A percentile compares a stretch with the other conserved stretches of the same genome.
These are phyloP conservation scores for Priceomyces fermenticarens DNA, from an alignment of 805 yeast species.

Conservation along the genomic window DNA sequence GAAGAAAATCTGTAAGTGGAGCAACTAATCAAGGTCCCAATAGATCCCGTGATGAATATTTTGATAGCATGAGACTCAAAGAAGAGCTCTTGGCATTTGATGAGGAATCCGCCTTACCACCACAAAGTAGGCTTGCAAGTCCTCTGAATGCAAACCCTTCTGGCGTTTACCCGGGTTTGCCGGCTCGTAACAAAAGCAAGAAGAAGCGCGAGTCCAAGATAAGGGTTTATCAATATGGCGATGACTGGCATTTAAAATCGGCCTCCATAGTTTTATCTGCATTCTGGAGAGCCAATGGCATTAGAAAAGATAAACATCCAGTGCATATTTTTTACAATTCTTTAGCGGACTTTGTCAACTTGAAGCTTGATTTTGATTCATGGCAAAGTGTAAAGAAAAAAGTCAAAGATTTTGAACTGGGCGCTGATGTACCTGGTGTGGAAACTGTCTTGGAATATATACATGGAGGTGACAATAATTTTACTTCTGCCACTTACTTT, in stretches of 20 bases:
- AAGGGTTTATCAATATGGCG: slow-evolving; percentile 59
- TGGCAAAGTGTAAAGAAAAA: slow-evolving; percentile 59
- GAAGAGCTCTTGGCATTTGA: slow-evolving; percentile 11
- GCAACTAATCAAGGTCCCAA: not conserved
- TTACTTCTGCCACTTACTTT: slow-evolving; percentile 39
- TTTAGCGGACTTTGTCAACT: slow-evolving; percentile 74
- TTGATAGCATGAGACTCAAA: slow-evolving; percentile 19
- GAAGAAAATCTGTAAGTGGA: slow-evolving; percentile 6
- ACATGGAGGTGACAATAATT: slow-evolving; percentile 34
- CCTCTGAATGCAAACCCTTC: not conserved
- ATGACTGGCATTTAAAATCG: slow-evolving; percentile 77
- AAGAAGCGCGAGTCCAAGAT: slow-evolving; percentile 30
- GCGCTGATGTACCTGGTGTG: slow-evolving; percentile 24
- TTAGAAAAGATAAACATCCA: slow-evolving; percentile 23
- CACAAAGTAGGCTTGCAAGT: slow-evolving; percentile 7
- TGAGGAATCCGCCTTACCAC: slow-evolving; percentile 8
- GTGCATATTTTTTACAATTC: slow-evolving; percentile 67
- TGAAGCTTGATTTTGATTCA: slow-evolving; percentile 74
- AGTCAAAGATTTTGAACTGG: slow-evolving; percentile 2
- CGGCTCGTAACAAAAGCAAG: slow-evolving; percentile 9
- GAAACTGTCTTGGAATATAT: slow-evolving; percentile 47
- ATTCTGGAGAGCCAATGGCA: slow-evolving; percentile 52
- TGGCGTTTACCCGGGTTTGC: not conserved
- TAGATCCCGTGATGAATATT: slow-evolving; percentile 17
- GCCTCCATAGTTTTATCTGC: slow-evolving; percentile 59